Conservation (phyloP, 2,329 filamentous ascomycete species). For the Xylariaceae sp. region DNA sequence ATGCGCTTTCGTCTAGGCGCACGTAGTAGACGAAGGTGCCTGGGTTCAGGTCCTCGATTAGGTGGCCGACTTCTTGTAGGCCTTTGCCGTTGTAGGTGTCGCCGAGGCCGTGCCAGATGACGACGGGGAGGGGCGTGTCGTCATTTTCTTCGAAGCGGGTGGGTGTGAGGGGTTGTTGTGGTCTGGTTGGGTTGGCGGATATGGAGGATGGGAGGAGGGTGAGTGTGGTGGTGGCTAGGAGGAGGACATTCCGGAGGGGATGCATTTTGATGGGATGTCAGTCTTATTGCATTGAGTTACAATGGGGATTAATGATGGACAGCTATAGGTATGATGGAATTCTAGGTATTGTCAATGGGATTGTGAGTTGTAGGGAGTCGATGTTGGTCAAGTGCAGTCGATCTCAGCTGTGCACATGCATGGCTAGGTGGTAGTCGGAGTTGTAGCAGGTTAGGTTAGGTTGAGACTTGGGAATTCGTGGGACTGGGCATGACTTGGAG, state of each 20-base stretch:
- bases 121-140: constrained; percentile 73
- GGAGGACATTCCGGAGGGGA: constrained; percentile 11
- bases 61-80: constrained; percentile 62
- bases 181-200: constrained; percentile 6
- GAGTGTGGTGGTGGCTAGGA: constrained; percentile 12
- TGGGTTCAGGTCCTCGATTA: constrained; percentile 68
- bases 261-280: constrained; percentile 11
- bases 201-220: constrained; percentile 20
- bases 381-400: neutral
- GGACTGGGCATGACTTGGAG: no score
- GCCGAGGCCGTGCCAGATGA: constrained; percentile 87
- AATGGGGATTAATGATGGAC: neutral
- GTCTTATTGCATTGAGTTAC: neutral
- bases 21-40: constrained; percentile 82
- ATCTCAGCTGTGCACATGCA: no score
- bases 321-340: neutral
- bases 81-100: constrained; percentile 74
- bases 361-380: neutral
- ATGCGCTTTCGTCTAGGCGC: constrained; percentile 60
- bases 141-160: constrained; percentile 36
- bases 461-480: no score
- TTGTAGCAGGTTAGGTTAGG: neutral
- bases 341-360: neutral
- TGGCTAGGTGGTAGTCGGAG: neutral
- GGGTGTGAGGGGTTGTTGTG: constrained; percentile 1